Conservation (phyloP, 257 asterid species). For the Solanum sejunctum region DNA sequence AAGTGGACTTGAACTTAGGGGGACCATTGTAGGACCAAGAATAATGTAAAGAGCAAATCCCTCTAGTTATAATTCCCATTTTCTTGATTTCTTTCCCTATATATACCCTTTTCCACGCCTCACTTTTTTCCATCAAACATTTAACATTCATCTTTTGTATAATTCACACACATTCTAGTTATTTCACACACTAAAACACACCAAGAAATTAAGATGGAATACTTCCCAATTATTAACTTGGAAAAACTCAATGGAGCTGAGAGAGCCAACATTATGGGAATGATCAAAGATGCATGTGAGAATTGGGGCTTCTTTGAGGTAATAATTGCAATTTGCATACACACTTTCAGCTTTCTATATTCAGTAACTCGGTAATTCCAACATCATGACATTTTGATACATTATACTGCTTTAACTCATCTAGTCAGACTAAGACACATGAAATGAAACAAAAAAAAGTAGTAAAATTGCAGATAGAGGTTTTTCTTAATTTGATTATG, state of each 20-base stretch:
- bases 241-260: slow-evolving; percentile 4
- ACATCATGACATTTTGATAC: neutral
- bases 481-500: neutral
- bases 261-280: neutral
- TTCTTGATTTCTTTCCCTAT: neutral
- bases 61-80: neutral
- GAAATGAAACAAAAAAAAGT: neutral
- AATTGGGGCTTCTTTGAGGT: slow-evolving; percentile 23
- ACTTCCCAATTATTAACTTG: slow-evolving; percentile 10
- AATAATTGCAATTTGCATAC: neutral
- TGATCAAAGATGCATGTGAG: slow-evolving; percentile 10
- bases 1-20: neutral
- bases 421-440: neutral
- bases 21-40: neutral
- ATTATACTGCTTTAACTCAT: no score
- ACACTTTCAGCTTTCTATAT: neutral
- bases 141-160: neutral
- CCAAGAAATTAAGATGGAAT: slow-evolving; percentile 1
- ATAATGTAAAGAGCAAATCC: neutral
- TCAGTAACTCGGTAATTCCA: neutral
- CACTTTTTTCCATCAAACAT: neutral
- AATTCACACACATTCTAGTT: neutral
- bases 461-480: neutral
- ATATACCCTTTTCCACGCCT: neutral
- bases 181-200: neutral